Evolutionary conservation across 768 basidiomycete species (phyloP), one percentile per base, ranked within the genome.

Genomic region (Suillus alpinus): DNA sequence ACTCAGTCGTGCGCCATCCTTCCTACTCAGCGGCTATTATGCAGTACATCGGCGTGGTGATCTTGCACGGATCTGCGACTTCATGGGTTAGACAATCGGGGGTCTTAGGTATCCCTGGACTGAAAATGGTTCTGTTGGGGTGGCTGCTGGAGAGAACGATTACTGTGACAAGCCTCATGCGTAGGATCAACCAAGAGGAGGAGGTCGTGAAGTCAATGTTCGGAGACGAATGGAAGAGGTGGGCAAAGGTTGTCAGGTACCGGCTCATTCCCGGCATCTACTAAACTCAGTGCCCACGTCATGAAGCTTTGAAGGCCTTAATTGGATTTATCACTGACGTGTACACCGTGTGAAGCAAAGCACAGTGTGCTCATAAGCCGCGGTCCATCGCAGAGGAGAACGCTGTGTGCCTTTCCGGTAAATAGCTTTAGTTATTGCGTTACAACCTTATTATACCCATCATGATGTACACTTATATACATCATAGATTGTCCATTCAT

Each of bases 251-350:
- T 14, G 74, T 76, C 9, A 68, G 68, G 14, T 75, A 71, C 55
- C 67, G 61, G 39, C 60, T 79, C n/a, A 62, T 78, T 14, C 77
- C 78, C 1, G 66, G 69, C 14, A 41, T 77, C 6, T 76, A 66
- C 59, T 77, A 59, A 61, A 14, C 31, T 4, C 49, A n/a, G 3
- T 32, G 31, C 18, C 49, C 18, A 18, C 5, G 29, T 47, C 23
- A 16, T 31, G 5, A n/a, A n/a, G n/a, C n/a, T n/a, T n/a, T n/a
- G n/a, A n/a, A 18, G 16, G 29, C 26, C 14, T 9, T 16, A 10
- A 12, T 31, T 10, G 2, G 18, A 50, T 32, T 50, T 32, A 18
- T 50, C 12, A n/a, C 31, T 50, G 29, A 8, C 7, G 16, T 26
- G 26, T 6, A 29, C 26, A 47, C 7, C 14, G 16, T 32, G 47